These are phyloP conservation scores for Helicostylum pulchrum DNA, from an alignment of 192 early-diverging fungal genomes.

Conservation along the genomic window DNA sequence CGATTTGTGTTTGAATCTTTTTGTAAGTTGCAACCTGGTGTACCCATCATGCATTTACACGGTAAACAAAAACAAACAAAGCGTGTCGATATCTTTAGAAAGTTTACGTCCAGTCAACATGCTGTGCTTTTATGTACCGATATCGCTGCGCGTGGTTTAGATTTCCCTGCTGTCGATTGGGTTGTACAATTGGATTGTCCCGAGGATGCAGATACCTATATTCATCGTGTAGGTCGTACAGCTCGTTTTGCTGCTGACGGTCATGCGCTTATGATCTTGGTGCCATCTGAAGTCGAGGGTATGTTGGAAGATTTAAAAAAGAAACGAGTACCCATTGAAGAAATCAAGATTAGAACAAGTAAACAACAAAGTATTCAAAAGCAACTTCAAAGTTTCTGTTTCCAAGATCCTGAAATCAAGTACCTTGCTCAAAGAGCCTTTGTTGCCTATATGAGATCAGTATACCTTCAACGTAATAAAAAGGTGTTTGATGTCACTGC, in stretches of 20 bases:
- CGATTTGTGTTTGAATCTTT: slow-evolving; percentile 95
- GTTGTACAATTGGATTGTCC: slow-evolving; percentile 97
- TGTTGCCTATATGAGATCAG: slow-evolving; percentile 90
- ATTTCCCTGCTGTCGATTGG: slow-evolving; percentile 99
- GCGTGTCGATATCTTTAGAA: slow-evolving; percentile 90
- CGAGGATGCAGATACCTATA: slow-evolving; percentile 94
- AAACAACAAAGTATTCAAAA: slow-evolving; percentile 77
- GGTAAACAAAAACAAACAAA: slow-evolving; percentile 97
- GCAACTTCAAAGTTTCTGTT: slow-evolving; percentile 88
- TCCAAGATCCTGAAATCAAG: slow-evolving; percentile 92
- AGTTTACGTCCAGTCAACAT: slow-evolving; percentile 74
- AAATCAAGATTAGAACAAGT: slow-evolving; percentile 82
- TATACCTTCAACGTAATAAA: slow-evolving; percentile 92
- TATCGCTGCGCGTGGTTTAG: slow-evolving; percentile 93
- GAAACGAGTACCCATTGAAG: slow-evolving; percentile 84
- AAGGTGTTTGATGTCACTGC: slow-evolving; percentile 82
- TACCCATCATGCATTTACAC: slow-evolving; percentile 87
- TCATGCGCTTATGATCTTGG: slow-evolving; percentile 80
- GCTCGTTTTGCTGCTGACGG: slow-evolving; percentile 91
- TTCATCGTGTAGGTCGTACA: slow-evolving; percentile 97
- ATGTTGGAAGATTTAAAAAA: slow-evolving; percentile 71
- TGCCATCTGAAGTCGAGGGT: slow-evolving; percentile 83
- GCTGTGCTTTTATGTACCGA: slow-evolving; percentile 91
- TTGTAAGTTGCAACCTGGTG: slow-evolving; percentile 91
- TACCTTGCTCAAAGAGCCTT: slow-evolving; percentile 97